Evolutionary conservation across 2,329 filamentous ascomycete genomes (phyloP), one percentile per base, ranked within the genome.

Genomic region (Orbilia javanica): DNA sequence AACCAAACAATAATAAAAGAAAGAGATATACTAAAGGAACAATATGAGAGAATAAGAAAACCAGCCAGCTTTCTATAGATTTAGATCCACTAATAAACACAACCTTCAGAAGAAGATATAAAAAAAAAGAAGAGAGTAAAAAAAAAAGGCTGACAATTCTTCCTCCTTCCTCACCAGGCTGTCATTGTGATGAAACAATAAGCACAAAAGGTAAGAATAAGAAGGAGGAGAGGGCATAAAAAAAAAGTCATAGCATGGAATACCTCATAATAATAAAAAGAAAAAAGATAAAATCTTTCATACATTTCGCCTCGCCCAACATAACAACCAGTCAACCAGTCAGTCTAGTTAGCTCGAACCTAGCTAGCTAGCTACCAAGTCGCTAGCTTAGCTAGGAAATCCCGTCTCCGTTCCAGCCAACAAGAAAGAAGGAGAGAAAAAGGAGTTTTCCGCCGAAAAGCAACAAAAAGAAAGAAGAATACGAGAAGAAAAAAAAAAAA

Each of bases 81-180:
- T 62, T 44, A 64, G 36, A 76, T 69, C 72, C 72, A 68, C 64
- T 64, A 68, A 57, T 69, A 68, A 75, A 76, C 72, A 76, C 62
- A 74, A 29, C 75, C 74, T 75, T 75, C 52, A 18, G 27, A 65
- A 50, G 44, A 39, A 50, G 20, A 53, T 53, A 27, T 53, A 53
- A 8, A 29, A 10, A 53, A 18, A 31, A 31, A 48, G 18, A 31
- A 65, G 7, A 8, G 20, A n/a, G 25, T 31, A 6, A 18, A 39
- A 50, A 29, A 36, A 34, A 13, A 27, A 22, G 44, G 31, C 15
- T 18, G 20, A 4, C 4, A 50, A 7, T 15, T 18, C 50, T 53
- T 29, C 10, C 27, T n/a, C n/a, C n/a, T n/a, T n/a, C n/a, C n/a
- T n/a, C n/a, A n/a, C n/a, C n/a, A n/a, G 46, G 46, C 25, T 20